phyloP scores from a whole-genome alignment of 2,329 filamentous ascomycete species.

The Calcarisporium arbuscula region DNA sequence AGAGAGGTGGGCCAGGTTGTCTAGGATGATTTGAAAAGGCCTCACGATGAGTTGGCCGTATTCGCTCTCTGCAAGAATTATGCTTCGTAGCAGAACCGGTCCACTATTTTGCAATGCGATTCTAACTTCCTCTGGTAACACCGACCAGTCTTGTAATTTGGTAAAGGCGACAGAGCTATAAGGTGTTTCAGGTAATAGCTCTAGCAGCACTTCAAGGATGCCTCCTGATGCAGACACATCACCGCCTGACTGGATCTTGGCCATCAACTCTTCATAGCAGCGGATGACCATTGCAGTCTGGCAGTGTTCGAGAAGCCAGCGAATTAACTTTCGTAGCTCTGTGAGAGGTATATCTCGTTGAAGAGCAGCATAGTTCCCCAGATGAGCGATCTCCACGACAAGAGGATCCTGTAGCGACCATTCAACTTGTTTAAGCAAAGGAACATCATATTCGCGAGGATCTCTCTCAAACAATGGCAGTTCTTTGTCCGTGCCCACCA shows the following conservation, averaged over 20 bases:
- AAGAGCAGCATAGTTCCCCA: conserved; percentile 2
- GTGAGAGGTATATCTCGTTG: conserved; percentile 5
- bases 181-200: conserved; percentile 1
- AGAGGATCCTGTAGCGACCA: conserved; percentile 4
- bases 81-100: conserved; percentile 1
- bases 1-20: conserved; percentile 5
- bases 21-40: conserved; percentile 8
- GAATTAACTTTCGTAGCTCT: not conserved
- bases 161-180: conserved; percentile 1
- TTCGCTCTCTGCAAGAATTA: conserved; percentile 6
- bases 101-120: conserved; percentile 6
- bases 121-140: not conserved
- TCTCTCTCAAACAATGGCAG: conserved; percentile 28
- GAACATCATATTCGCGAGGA: conserved; percentile 23
- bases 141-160: conserved; percentile 2
- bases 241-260: conserved; percentile 3
- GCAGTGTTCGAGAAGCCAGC: conserved; percentile 5
- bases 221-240: conserved; percentile 5
- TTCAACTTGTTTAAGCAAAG: conserved; percentile 19
- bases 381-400: conserved; percentile 1
- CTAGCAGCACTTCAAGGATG: conserved; percentile 2
- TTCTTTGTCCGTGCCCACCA: conserved; percentile 29
- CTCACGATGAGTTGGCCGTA: conserved; percentile 6
- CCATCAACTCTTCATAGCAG: conserved; percentile 5
- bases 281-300: conserved; percentile 3